Evolutionary conservation across 176 grass and related monocot species (phyloP), one percentile per base, ranked within the genome.

Genomic region (Stipa capillata): DNA sequence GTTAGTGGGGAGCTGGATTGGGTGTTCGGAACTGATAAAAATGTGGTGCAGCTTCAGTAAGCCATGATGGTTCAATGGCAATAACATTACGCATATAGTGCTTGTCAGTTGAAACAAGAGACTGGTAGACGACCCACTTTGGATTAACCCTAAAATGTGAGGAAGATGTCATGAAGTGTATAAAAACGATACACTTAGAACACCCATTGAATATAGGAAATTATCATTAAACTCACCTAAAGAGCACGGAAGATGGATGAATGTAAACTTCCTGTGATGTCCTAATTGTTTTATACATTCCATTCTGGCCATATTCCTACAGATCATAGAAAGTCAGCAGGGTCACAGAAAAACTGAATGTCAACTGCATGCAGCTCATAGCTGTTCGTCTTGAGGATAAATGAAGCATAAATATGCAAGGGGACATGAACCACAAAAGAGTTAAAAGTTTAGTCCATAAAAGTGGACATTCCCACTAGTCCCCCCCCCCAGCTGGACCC

Each of bases 221-320:
- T 50, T 35, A 20, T 55, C 23, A 23, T 6, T 36, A 76, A 74
- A 85, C 76, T 79, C 77, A 94, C 95, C 92, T 92, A 83, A 97
- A 97, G 63, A 97, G 89, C 63, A 94, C 92, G 45, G 95, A 97
- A 85, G 95, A 97, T 79, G 95, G 95, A 89, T 97, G 95, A 21
- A 97, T 97, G 68, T 92, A 97, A 36, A 97, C 92, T 97, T 97
- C 95, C 82, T 94, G 91, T 44, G 85, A 92, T 59, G 91, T 94
- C 77, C 89, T 92, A 76, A 92, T 72, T 54, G 91, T 97, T 81
- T 94, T 97, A 75, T 97, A 97, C 92, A 92, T 70, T 42, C 95
- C 95, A 62, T 94, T 94, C 65, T 91, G 83, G 63, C 95, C 86
- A 62, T 92, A 97, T 82, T 97, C 95, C 95, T 97, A 69, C 28